These are phyloP conservation scores for Cercophora newfieldiana DNA, from an alignment of 495 filamentous ascomycete genomes.

Conservation along the genomic window DNA sequence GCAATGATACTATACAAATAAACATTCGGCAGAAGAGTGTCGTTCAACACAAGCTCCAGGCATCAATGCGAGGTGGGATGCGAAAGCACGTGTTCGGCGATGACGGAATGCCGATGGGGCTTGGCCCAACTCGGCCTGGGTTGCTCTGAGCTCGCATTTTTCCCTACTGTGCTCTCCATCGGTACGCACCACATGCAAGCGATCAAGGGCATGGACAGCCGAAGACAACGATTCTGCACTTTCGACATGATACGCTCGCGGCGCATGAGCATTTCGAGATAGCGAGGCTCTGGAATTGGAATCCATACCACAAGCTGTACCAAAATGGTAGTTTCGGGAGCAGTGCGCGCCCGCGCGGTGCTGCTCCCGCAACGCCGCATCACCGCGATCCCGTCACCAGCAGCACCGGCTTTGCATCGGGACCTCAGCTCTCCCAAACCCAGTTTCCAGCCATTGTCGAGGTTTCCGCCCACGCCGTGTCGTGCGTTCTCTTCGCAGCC, in stretches of 20 bases:
- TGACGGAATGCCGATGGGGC: slow-evolving; percentile 14
- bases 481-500: not conserved
- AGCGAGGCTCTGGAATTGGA: slow-evolving; percentile 14
- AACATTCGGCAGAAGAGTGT: too few relatives aligned
- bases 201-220: slow-evolving; percentile 20
- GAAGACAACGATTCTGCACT: slow-evolving; percentile 1
- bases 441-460: not conserved
- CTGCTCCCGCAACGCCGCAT: slow-evolving; percentile 39
- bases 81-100: slow-evolving; percentile 7
- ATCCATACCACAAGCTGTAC: slow-evolving; percentile 23
- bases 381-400: slow-evolving; percentile 4
- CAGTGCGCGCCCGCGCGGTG: slow-evolving; percentile 35
- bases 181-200: slow-evolving; percentile 14
- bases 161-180: slow-evolving; percentile 1
- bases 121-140: slow-evolving; percentile 14
- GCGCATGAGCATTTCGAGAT: slow-evolving; percentile 19
- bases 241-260: slow-evolving; percentile 29
- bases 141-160: slow-evolving; percentile 2
- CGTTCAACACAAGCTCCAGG: not conserved
- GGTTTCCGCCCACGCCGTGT: not conserved
- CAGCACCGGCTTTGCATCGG: not conserved
- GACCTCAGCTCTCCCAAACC: not conserved
- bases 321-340: slow-evolving; percentile 30
- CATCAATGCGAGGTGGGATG: not conserved
- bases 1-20: too few relatives aligned